Conservation (phyloP, 192 early-diverging fungal genomes). For the Kappamyces sp. region DNA sequence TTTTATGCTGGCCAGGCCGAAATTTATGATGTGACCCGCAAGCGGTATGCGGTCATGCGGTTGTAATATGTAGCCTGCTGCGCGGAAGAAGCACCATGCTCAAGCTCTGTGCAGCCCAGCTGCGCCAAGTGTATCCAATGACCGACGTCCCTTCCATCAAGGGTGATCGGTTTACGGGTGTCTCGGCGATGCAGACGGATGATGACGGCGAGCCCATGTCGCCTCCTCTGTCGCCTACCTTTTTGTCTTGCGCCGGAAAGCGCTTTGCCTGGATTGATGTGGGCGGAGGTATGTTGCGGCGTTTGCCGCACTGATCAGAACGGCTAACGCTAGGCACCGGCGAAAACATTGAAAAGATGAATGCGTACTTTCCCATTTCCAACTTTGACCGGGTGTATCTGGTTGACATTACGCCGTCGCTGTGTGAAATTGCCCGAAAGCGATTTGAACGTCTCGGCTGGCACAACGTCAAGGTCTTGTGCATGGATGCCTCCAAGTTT, state of each 20-base stretch:
- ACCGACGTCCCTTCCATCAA: constrained; percentile 26
- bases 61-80: constrained; percentile 39
- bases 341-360: constrained; percentile 61
- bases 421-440: constrained; percentile 71
- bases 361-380: constrained; percentile 61
- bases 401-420: constrained; percentile 75
- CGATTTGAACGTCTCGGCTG: constrained; percentile 72
- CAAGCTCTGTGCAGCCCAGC: constrained; percentile 74
- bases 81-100: constrained; percentile 75
- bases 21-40: constrained; percentile 72
- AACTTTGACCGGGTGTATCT: constrained; percentile 74
- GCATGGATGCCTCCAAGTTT: constrained; percentile 71
- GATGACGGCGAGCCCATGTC: constrained; percentile 26
- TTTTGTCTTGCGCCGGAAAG: constrained; percentile 26
- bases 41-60: constrained; percentile 22
- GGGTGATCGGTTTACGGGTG: constrained; percentile 12
- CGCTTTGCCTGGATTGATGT: constrained; percentile 48
- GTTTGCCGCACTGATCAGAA: too few relatives aligned
- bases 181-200: constrained; percentile 23
- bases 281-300: constrained; percentile 31
- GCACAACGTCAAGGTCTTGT: constrained; percentile 74
- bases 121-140: constrained; percentile 47
- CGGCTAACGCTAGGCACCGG: constrained; percentile 21
- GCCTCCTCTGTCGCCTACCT: constrained; percentile 40
- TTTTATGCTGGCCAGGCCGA: constrained; percentile 79